Conservation (phyloP, 164 flowering plant species). For the Magnolia changhungtana region DNA sequence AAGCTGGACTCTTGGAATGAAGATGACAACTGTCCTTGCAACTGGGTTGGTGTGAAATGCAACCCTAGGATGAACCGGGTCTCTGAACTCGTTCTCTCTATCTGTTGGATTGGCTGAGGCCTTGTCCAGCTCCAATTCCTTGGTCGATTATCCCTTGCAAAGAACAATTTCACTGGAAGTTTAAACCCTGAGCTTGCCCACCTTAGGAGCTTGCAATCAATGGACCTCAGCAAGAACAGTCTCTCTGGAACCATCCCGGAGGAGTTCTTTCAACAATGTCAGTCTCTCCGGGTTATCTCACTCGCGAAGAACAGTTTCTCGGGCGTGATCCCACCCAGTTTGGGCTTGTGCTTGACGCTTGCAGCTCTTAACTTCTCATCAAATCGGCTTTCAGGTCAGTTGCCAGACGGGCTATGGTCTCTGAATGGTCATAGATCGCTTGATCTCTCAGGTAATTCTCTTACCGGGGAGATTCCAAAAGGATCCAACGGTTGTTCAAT, state of each 20-base stretch:
- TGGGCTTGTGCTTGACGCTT: constrained; percentile 60
- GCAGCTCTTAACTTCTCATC: constrained; percentile 58
- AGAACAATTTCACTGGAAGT: constrained; percentile 68
- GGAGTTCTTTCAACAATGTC: constrained; percentile 75
- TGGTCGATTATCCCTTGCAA: constrained; percentile 53
- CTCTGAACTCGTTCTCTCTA: constrained; percentile 59
- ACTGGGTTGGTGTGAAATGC: constrained; percentile 73
- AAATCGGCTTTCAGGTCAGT: constrained; percentile 63
- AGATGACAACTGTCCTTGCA: constrained; percentile 72
- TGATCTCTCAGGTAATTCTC: constrained; percentile 68
- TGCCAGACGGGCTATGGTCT: constrained; percentile 65
- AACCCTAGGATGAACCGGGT: constrained; percentile 71
- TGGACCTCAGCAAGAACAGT: constrained; percentile 69
- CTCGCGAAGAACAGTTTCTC: constrained; percentile 67
- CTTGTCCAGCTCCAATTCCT: constrained; percentile 59
- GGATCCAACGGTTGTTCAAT: constrained; percentile 44
- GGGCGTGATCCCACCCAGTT: constrained; percentile 59
- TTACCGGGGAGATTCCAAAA: constrained; percentile 67
- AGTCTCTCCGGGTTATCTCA: constrained; percentile 52
- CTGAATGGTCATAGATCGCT: constrained; percentile 58
- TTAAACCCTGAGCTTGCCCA: constrained; percentile 51
- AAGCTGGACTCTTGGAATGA: constrained; percentile 74
- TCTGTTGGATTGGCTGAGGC: constrained; percentile 70
- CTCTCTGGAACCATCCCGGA: constrained; percentile 70
- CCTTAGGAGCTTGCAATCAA: constrained; percentile 36